phyloP scores from a whole-genome alignment of 805 yeast species.

The Blastobotrys muscicola region DNA sequence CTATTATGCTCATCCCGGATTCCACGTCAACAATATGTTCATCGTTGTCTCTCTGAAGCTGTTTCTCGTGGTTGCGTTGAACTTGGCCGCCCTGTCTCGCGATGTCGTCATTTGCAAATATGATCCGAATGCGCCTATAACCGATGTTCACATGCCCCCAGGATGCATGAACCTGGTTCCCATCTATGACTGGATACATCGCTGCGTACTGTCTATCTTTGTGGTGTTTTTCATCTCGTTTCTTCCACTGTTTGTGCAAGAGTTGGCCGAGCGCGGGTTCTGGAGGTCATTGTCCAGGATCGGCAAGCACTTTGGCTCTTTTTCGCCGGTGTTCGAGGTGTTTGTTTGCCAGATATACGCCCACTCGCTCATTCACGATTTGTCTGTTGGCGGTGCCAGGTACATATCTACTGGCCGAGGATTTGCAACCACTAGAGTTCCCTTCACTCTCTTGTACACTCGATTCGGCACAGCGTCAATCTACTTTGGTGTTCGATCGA shows the following conservation, averaged over 20 bases:
- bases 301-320: slow-evolving; percentile 63
- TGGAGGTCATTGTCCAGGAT: slow-evolving; percentile 66
- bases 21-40: slow-evolving; percentile 83
- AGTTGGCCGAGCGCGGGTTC: slow-evolving; percentile 74
- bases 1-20: slow-evolving; percentile 95
- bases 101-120: slow-evolving; percentile 65
- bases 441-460: slow-evolving; percentile 64
- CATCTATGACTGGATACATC: slow-evolving; percentile 80
- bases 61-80: slow-evolving; percentile 71
- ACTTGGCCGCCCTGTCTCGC: slow-evolving; percentile 66
- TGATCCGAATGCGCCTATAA: slow-evolving; percentile 56
- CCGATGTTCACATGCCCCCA: slow-evolving; percentile 49
- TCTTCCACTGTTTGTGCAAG: slow-evolving; percentile 80
- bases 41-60: slow-evolving; percentile 80
- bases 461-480: slow-evolving; percentile 69
- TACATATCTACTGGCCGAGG: slow-evolving; percentile 93
- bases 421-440: slow-evolving; percentile 74
- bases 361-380: slow-evolving; percentile 59
- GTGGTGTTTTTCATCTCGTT: slow-evolving; percentile 90
- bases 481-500: slow-evolving; percentile 63
- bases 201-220: slow-evolving; percentile 81
- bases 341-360: slow-evolving; percentile 93
- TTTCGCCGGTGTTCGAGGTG: slow-evolving; percentile 89
- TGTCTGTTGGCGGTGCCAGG: slow-evolving; percentile 84
- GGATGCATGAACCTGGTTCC: slow-evolving; percentile 86